Base-by-base conservation (phyloP, 2,329 filamentous ascomycete genomes). In the Scedosporium boydii region DNA sequence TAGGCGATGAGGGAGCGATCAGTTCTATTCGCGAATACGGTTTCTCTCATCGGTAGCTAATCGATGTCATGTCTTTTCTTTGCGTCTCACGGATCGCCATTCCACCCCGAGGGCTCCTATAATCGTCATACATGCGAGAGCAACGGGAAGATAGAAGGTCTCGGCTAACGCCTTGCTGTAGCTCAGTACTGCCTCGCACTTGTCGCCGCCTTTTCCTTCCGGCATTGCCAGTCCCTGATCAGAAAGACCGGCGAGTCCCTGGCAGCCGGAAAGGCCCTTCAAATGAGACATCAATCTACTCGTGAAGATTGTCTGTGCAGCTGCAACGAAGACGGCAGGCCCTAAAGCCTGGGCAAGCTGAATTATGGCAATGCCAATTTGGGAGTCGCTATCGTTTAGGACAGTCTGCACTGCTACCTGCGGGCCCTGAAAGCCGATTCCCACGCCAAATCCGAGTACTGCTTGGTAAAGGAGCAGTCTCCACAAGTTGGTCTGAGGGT, bases 371-470 rank as follows among this genome's bases (percentile, higher is more conserved):
- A 59, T 62, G 2, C 64, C 64, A 2, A 65, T 23, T 2, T 63
- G 59, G 6, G 64, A 58, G 1, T 65, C 64, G 0, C 44, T 59
- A 29, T 58, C 44, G 1, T 58, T 41, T 2, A 71, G 65, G 1
- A 68, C 69, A 7, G 65, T 66, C 41, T 71, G 69, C 9, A 66
- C 67, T 3, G 66, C 69, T 21, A 69, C 63, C 34, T 68, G 62
- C 1, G 69, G 65, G 9, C 67, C 67, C 59, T 69, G 68, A 61
- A 69, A 65, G 53, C 67, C 67, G 48, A 68, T 62, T 16, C 69
- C 68, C 21, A 65, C 65, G 9, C 69, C 70, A 16, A 70, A 9
- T 16, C 69, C 68, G 29, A 69, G 65, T 0, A 71, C 21, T 27
- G 67, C 63, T 23, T 69, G 68, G 34, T 66, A 70, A 6, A 67